Evolutionary conservation across 345 rosid genomes (phyloP).

Genomic region (Brassica rapa): DNA sequence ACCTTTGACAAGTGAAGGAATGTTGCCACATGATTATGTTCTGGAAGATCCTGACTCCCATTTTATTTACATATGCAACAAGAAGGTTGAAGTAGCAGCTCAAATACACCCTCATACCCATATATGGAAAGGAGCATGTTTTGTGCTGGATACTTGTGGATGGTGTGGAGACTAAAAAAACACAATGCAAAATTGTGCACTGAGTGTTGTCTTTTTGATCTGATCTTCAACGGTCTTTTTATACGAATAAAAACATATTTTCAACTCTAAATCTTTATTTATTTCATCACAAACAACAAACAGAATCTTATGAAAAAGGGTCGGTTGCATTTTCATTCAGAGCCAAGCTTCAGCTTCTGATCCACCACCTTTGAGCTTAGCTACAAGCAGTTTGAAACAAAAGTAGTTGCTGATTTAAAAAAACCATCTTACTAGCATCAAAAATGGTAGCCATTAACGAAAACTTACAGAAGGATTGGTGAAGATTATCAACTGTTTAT

Average conservation of each 20-base stretch:
- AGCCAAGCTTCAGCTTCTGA: constrained; percentile 83
- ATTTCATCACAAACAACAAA: not conserved
- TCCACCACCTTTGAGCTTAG: constrained; percentile 82
- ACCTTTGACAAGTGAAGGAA: constrained; percentile 61
- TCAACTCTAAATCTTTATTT: not conserved
- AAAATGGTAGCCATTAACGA: not conserved
- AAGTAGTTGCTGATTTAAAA: not conserved
- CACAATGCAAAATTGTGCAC: not conserved
- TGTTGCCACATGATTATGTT: constrained; percentile 62
- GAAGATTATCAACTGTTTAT: constrained; percentile 85
- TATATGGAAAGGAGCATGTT: constrained; percentile 43
- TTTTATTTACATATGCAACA: constrained; percentile 80
- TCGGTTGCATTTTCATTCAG: constrained; percentile 44
- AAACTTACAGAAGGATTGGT: constrained; percentile 87
- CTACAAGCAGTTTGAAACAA: constrained; percentile 45
- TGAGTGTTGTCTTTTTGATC: constrained; percentile 13
- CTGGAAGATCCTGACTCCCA: constrained; percentile 93
- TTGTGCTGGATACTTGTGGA: constrained; percentile 27
- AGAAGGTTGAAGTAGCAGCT: constrained; percentile 47
- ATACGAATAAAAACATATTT: constrained; percentile 6
- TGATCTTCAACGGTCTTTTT: not conserved
- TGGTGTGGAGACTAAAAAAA: constrained; percentile 3
- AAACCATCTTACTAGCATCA: not conserved
- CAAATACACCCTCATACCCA: constrained; percentile 44
- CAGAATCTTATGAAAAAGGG: not conserved